Evolutionary conservation across 78 protist species (phyloP), one percentile per base, ranked within the genome.

Genomic region (Thecamonas trahens): DNA sequence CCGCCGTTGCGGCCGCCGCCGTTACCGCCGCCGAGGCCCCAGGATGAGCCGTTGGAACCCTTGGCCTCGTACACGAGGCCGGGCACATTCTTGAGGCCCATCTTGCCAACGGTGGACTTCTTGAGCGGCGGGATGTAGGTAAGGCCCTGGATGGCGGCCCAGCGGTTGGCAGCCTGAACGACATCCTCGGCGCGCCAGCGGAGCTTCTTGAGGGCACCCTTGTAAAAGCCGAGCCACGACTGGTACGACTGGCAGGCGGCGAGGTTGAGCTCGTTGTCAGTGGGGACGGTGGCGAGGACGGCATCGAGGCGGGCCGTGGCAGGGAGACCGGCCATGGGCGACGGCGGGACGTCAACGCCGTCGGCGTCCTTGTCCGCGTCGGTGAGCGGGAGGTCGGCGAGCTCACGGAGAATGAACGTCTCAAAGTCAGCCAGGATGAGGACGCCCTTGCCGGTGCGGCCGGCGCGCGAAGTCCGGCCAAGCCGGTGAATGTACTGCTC

Each of bases 401-500:
- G 32, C 15, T 32, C 28, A 37, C 45, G 15, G 35, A 69, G 59
- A 31, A 80, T 57, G 54, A 3, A 15, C 20, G 0, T 22, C 71
- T 76, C 82, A 18, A 47, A 45, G 44, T 29, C 44, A 32, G 49
- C 53, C 38, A 80, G 61, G 2, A 77, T 28, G n/a, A 74, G 50
- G 29, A 69, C 18, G 20, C 88, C 87, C 34, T 47, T 24, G 35
- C 91, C 91, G 31, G 1, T 29, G 67, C 67, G 61, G 61, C 90
- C 91, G 29, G 88, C 91, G 42, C 91, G 76, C 35, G 76, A 87
- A 0, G 91, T 81, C 34, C 91, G 75, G 29, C 91, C 91, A 7
- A 81, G 65, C 8, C 91, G 87, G 50, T 85, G 91, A 28, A 83
- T 44, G 76, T 87, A 87, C 79, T 73, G 80, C 68, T 70, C 85